Base-by-base conservation (phyloP, 352 stramenopile genomes). In the Globisporangium sylvaticum region DNA sequence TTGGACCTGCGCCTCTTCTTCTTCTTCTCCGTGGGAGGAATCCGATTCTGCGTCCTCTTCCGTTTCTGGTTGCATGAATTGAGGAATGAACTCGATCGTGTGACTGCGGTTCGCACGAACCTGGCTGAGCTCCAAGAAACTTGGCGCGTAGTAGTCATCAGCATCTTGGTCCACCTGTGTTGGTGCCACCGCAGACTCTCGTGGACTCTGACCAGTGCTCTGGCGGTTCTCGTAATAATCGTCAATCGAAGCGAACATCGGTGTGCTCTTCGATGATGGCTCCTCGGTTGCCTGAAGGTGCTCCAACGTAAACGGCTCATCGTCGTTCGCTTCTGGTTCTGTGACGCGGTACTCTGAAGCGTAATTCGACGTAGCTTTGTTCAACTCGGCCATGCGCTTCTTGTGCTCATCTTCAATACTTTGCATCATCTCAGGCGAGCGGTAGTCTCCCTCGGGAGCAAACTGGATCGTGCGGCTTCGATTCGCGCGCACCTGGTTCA, bases 401-500 rank as follows among this genome's bases (percentile, higher is more conserved):
- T 76, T 59, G 58, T 87, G 74, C 46, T 87, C 78, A 44, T 81
- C 67, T n/a, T 83, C 66, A 25, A 83, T 72, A 27, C 44, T 69
- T 31, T 78, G 70, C 24, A 78, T 56, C 58, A 77, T 76, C 25
- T 74, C 71, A 9, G 65, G 68, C 42, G 73, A 69, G 27, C 73
- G 75, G 20, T 67, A 74, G 27, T 81, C 69, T 15, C 61, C 62
- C 54, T 80, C 75, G 31, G 75, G 68, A 1, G 72, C 70, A 20
- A 80, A 75, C 57, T 81, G 73, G 27, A 81, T 69, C 27, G 79
- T 82, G 20, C 67, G 69, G 29, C 70, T 74, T 22, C 79, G 79
- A 29, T 87, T 87, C 29, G 73, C 75, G 39, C 77, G 77, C 32
- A 87, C 64, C 73, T 80, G 69, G 25, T 73, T 76, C 37, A 84